These are phyloP conservation scores for Herpotrichia juniperi DNA, from an alignment of 2,329 filamentous ascomycete species.

Conservation along the genomic window DNA sequence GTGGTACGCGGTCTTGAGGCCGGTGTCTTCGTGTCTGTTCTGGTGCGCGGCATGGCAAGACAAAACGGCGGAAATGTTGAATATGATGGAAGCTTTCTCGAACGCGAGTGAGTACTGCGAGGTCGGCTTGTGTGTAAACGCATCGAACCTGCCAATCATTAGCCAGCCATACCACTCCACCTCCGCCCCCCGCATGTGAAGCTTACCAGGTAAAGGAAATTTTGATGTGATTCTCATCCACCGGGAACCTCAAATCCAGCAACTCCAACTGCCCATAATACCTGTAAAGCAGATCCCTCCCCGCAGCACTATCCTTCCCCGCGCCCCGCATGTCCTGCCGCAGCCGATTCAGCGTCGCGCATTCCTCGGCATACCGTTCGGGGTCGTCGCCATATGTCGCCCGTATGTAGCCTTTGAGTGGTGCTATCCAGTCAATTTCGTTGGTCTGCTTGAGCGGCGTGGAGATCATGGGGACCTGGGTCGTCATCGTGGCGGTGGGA, in stretches of 20 bases:
- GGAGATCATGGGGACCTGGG: slow-evolving; percentile 87
- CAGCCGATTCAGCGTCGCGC: slow-evolving; percentile 88
- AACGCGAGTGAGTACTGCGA: slow-evolving; percentile 96
- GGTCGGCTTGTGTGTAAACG: slow-evolving; percentile 98
- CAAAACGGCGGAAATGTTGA: slow-evolving; percentile 97
- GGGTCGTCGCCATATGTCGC: slow-evolving; percentile 95
- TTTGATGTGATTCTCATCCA: slow-evolving; percentile 99
- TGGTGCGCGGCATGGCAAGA: slow-evolving; percentile 95
- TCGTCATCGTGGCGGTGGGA: slow-evolving; percentile 34
- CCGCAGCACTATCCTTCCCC: slow-evolving; percentile 93
- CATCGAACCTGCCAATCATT: slow-evolving; percentile 79
- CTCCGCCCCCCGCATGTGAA: neutral
- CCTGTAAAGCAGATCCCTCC: slow-evolving; percentile 89
- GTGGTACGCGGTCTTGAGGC: slow-evolving; percentile 95
- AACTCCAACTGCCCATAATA: slow-evolving; percentile 98
- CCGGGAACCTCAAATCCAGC: slow-evolving; percentile 90
- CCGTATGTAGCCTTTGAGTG: slow-evolving; percentile 91
- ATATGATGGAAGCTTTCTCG: slow-evolving; percentile 98
- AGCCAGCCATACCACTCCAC: slow-evolving; percentile 16
- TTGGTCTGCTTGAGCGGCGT: slow-evolving; percentile 91
- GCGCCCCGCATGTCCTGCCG: slow-evolving; percentile 98
- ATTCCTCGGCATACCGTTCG: slow-evolving; percentile 94
- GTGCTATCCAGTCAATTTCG: slow-evolving; percentile 97
- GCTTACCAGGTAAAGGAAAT: slow-evolving; percentile 95
- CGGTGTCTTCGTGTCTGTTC: slow-evolving; percentile 87